Percentiles rank a stretch among this genome's conserved stretches.
These are phyloP conservation scores for Pythium phragmitis DNA, from an alignment of 352 stramenopile species.

Conservation along the genomic window DNA sequence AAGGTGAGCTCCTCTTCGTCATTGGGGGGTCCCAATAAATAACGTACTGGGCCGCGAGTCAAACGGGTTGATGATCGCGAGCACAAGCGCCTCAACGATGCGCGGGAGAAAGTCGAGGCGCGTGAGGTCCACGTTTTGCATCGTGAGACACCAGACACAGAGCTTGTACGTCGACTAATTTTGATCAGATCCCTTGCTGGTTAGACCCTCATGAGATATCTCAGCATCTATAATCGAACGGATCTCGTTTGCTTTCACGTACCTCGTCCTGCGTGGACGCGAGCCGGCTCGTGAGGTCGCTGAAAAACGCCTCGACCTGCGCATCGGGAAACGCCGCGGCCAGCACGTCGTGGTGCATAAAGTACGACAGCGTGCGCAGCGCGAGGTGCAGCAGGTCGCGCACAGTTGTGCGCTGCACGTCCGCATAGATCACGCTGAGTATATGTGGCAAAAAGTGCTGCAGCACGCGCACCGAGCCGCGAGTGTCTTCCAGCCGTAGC, in stretches of 20 bases:
- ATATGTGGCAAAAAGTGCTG: slow-evolving; percentile 36
- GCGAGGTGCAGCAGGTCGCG: slow-evolving; percentile 39
- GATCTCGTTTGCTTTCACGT: background rate
- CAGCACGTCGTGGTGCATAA: slow-evolving; percentile 56
- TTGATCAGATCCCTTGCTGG: background rate
- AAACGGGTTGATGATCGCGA: slow-evolving; percentile 72
- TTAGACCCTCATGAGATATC: background rate
- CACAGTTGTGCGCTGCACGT: slow-evolving; percentile 46
- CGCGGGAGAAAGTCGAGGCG: slow-evolving; percentile 48
- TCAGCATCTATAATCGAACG: no score
- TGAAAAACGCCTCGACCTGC: slow-evolving; percentile 43
- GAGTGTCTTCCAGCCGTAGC: slow-evolving; percentile 55
- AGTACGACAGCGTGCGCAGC: slow-evolving; percentile 65
- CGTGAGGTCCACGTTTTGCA: slow-evolving; percentile 53
- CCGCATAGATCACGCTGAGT: slow-evolving; percentile 41
- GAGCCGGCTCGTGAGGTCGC: slow-evolving; percentile 45
- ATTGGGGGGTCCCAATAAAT: background rate
- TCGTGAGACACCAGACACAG: slow-evolving; percentile 61
- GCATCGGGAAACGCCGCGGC: slow-evolving; percentile 36
- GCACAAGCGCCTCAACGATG: slow-evolving; percentile 61
- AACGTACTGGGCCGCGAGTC: slow-evolving; percentile 62
- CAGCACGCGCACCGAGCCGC: slow-evolving; percentile 40
- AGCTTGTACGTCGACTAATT: slow-evolving; percentile 58
- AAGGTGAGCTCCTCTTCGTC: background rate
- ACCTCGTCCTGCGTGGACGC: slow-evolving; percentile 58